Evolutionary conservation across 129 eudicot species (phyloP), one percentile per base, ranked within the genome.

Genomic region (Saposhnikovia divaricata): DNA sequence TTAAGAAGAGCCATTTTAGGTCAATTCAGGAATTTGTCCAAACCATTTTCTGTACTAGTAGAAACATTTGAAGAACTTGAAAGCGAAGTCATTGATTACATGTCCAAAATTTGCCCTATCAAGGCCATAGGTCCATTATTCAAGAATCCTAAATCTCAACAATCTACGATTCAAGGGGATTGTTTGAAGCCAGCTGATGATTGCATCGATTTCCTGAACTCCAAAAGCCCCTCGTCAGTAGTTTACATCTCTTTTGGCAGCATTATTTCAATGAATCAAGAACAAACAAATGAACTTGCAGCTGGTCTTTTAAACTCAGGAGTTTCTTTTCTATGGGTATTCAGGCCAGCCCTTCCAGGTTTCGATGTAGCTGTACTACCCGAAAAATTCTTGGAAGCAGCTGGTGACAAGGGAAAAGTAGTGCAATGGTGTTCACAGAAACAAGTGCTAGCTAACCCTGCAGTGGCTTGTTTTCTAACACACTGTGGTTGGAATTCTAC

Each of bases 401-500:
- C 77, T 0, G 89, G 93, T 4, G 92, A 90, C 1, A 84, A 46
- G 68, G 98, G 98, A 6, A 80, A 77, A 87, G 81, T 91, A 27
- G 91, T 94, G 40, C 81, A 89, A 3, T 94, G 93, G 93, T 75
- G 89, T 68, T 90, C 93, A 46, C 98, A 94, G 51, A 93, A 87
- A 28, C 73, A 83, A 39, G 97, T 94, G 23, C 73, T 94, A 55
- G 71, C 82, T 2, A 96, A 94, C 79, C 81, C 85, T 4, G 84
- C 97, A 0, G 84, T 86, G n/a, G 89, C 96, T 1, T 94, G 97
- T 75, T 91, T 94, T 10, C 75, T 91, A 68, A 90, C 89, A 13
- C 98, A 89, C 45, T 93, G 98, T 47, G 98, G 98, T 4, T 93
- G 98, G 98, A 93, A 93, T 83, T 94, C 98, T 0, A 81, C 96